Base-by-base conservation (phyloP, 2,329 filamentous ascomycete genomes). In the Fusarium sp. region DNA sequence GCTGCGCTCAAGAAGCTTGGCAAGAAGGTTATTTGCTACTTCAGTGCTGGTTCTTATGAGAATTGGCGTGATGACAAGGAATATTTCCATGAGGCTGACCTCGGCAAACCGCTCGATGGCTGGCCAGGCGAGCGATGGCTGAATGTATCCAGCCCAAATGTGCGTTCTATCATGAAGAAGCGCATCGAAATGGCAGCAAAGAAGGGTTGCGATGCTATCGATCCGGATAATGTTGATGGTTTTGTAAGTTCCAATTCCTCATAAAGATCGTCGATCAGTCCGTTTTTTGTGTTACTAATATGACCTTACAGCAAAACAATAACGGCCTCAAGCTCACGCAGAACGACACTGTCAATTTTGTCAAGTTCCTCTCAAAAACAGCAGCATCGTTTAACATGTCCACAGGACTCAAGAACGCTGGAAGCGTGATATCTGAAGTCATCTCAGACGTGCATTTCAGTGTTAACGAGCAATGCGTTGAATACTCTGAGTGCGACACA, bases 21-120 rank as follows among this genome's bases (percentile, higher is more conserved):
- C 11, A 86, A 86, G 73, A 88, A 85, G 64, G 86, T 92, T 53
- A 89, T 93, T 60, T 93, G 91, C 80, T 93, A 93, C 78, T 93
- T 93, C 79, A 90, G 87, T 50, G 90, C 89, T 0, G 91, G 91
- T 2, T 89, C 87, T 9, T 92, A 85, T 70, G 91, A 93, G 77
- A 75, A 87, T 50, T 87, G 84, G 80, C 83, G 90, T 4, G 77
- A 82, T 1, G 91, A 93, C 73, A 82, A 83, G n/a, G 73, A 73
- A 27, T 71, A 85, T 6, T 92, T 92, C 73, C 73, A 79, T 9
- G 64, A 80, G 2, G 75, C 77, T 0, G 90, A 92, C 67, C 75
- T 88, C 40, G 90, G 90, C 20, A 82, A 83, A 4, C 76, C 78
- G 7, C 78, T 93, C 6, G 81, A 87, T 13, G 89, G 86, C 6